phyloP scores from a whole-genome alignment of 2,329 filamentous ascomycete species.

The Mycocentrospora acerina region DNA sequence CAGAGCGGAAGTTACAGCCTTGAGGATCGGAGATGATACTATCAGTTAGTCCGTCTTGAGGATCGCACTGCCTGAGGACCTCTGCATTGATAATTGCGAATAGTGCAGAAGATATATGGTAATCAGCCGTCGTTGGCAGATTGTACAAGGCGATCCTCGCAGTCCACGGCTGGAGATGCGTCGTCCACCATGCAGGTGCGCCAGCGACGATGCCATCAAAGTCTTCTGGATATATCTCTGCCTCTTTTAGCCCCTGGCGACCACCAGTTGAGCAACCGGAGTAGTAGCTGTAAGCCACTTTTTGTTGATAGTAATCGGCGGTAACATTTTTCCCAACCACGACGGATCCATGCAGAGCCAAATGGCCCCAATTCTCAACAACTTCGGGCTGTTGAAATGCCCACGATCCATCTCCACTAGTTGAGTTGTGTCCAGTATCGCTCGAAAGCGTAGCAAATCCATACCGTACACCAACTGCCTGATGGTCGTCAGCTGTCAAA shows the following conservation, averaged over 20 bases:
- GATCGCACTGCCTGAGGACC: conserved; percentile 54
- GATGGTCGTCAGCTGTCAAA: neutral
- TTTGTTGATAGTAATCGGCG: conserved; percentile 50
- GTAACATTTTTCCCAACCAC: conserved; percentile 52
- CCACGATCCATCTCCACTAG: conserved; percentile 38
- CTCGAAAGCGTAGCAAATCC: conserved; percentile 50
- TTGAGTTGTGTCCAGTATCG: conserved; percentile 49
- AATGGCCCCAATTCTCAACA: conserved; percentile 43
- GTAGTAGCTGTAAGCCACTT: conserved; percentile 54
- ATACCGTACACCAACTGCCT: conserved; percentile 36
- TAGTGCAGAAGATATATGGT: conserved; percentile 47
- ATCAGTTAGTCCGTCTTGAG: conserved; percentile 52
- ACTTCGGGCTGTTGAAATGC: conserved; percentile 41
- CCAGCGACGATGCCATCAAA: conserved; percentile 62
- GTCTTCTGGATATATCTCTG: conserved; percentile 56
- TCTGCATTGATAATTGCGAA: conserved; percentile 49
- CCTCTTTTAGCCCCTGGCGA: conserved; percentile 58
- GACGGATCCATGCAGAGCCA: conserved; percentile 51
- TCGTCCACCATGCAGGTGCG: conserved; percentile 54
- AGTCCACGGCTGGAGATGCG: conserved; percentile 50
- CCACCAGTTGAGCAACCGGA: conserved; percentile 62
- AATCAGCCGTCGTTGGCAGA: conserved; percentile 47
- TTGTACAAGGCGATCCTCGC: conserved; percentile 52
- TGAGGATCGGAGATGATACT: conserved; percentile 50
- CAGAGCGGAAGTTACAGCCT: conserved; percentile 47